These are phyloP conservation scores for Colletotrichum magnum DNA, from an alignment of 2,329 filamentous ascomycete genomes.

Conservation along the genomic window DNA sequence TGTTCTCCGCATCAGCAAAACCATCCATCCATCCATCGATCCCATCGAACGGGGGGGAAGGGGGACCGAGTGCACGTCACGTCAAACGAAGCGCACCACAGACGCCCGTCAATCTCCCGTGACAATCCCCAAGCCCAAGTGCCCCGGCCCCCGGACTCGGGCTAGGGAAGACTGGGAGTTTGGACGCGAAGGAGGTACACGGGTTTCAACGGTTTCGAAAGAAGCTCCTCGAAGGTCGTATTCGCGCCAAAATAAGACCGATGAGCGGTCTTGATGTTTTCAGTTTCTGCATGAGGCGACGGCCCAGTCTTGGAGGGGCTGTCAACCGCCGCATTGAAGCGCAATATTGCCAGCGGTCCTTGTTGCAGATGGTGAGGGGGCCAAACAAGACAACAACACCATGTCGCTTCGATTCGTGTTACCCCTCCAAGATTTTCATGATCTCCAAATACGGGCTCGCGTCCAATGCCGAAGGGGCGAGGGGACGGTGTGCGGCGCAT, in stretches of 20 bases:
- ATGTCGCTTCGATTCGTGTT: constrained; percentile 1
- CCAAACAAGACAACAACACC: constrained; percentile 13
- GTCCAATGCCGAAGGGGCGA: background rate
- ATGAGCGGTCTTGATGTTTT: background rate
- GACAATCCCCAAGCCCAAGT: constrained; percentile 8
- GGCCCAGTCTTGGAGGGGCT: background rate
- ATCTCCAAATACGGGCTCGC: background rate
- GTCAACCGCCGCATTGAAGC: constrained; percentile 3
- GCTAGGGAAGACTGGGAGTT: background rate
- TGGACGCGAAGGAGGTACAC: constrained; percentile 12
- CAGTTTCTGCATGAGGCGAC: constrained; percentile 19
- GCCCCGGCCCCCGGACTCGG: background rate
- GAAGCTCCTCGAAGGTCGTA: constrained; percentile 31
- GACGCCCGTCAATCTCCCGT: constrained; percentile 36
- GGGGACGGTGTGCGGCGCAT: background rate
- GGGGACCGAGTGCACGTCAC: constrained; percentile 9
- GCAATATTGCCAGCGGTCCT: constrained; percentile 8
- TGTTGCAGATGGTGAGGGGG: background rate
- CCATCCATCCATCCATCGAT: constrained; percentile 3
- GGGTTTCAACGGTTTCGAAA: constrained; percentile 39
- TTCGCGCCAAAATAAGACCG: constrained; percentile 1
- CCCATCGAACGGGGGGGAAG: background rate
- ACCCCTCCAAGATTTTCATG: background rate
- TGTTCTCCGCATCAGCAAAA: constrained; percentile 21
- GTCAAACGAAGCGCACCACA: constrained; percentile 25